Evolutionary conservation across 306 rosid genomes (phyloP), one percentile per base, ranked within the genome.

Genomic region (Phaseolus lunatus): DNA sequence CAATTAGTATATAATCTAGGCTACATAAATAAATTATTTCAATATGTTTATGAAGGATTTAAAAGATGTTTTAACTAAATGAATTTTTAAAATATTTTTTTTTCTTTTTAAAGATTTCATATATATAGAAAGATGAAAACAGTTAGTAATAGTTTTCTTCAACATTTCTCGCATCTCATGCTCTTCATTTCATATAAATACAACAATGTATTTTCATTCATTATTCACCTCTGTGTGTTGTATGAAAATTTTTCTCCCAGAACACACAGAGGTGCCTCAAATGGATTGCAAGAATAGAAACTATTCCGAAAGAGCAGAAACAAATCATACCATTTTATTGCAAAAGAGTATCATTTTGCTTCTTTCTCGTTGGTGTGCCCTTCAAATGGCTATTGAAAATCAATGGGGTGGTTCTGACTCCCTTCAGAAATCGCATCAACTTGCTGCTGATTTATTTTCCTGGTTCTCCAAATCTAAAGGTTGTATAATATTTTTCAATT

Each of bases 381-480:
- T 90, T 72, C 93, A 92, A 84, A 77, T 90, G 91, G 97, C 96
- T 19, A 65, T 92, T 52, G 70, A 84, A 22, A 88, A 90, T 66
- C 76, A 86, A 16, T 92, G 97, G 96, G 97, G 92, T 26, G 97
- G 97, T 26, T 71, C 15, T 2, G 96, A 92, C 23, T 92, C 97
- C 24, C 78, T 61, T 58, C 87, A 77, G n/a, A 92, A 92, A 79
- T 87, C 90, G 11, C 86, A 80, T 7, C 85, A 87, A 23, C 96
- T 92, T 37, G 88, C 90, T 27, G 39, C 81, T 35, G 75, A 92
- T 63, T 76, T 92, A 24, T 82, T 77, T 73, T 84, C 85, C 4
- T 86, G 75, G 87, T 79, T 92, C 70, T 90, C 89, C 77, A 83
- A 68, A 67, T 88, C 93, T 80, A 83, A 77, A 64, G 87, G 97